Evolutionary conservation across 768 basidiomycete genomes (phyloP).

Genomic region (Mycena polygramma): DNA sequence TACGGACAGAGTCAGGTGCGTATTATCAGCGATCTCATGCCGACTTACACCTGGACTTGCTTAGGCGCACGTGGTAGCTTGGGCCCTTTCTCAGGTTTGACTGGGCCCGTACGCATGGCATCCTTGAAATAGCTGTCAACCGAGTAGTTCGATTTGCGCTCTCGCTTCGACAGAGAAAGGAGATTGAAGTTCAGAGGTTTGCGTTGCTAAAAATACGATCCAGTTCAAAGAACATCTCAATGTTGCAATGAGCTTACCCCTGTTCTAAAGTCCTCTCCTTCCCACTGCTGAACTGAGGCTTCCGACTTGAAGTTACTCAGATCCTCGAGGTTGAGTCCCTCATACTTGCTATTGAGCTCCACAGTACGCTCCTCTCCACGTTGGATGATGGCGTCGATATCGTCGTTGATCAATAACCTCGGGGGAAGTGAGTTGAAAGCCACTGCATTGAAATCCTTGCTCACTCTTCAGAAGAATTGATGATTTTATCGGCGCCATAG

Average conservation of each 20-base stretch:
- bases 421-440: neutral
- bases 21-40: constrained; percentile 1
- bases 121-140: constrained; percentile 97
- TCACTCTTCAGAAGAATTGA: constrained; percentile 82
- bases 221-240: neutral
- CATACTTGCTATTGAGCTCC: constrained; percentile 92
- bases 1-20: constrained; percentile 45
- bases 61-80: constrained; percentile 90
- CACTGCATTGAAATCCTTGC: constrained; percentile 41
- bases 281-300: constrained; percentile 92
- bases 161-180: constrained; percentile 91
- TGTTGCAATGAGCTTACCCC: constrained; percentile 61
- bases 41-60: constrained; percentile 82
- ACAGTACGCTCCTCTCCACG: constrained; percentile 92
- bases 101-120: constrained; percentile 82
- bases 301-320: constrained; percentile 98
- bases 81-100: constrained; percentile 84
- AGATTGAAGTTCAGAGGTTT: constrained; percentile 82
- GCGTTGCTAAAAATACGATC: constrained; percentile 55
- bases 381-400: constrained; percentile 94
- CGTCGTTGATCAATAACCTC: constrained; percentile 84
- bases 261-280: constrained; percentile 91
- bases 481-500: constrained; percentile 97
- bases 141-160: constrained; percentile 94
- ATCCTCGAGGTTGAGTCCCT: constrained; percentile 93